Base-by-base conservation (phyloP, 1,284 basidiomycete genomes). In the Retiboletus flavoniger region DNA sequence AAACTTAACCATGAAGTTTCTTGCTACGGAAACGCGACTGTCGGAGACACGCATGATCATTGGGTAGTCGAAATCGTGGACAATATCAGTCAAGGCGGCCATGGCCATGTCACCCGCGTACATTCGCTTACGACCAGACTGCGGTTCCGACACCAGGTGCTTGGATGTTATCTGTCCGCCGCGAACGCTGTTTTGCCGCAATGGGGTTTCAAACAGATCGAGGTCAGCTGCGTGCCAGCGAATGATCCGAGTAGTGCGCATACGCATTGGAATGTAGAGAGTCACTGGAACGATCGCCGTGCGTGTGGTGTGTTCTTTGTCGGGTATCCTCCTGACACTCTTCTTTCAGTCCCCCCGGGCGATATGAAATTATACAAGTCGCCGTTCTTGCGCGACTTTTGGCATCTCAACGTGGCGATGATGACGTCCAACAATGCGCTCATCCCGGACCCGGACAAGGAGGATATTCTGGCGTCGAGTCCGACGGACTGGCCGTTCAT, bases 361-460 rank as follows among this genome's bases (percentile, higher is more conserved):
- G 81, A 96, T 52, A 79, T 81, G 50, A 93, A 91, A 66, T 83
- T 89, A 55, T 97, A 96, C 77, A 80, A 77, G 41, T 97, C 96
- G 3, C 91, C 95, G 0, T 99, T 99, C 82, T 76, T 98, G 53
- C 87, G 91, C 53, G 96, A 99, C 74, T 98, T 99, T 74, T 95
- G 94, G 85, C 96, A 99, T 72, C 84, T 99, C 54, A 99, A 99
- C 67, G 93, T 99, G 14, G 96, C 95, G 14, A 99, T 99, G 97
- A 96, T 97, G 93, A 98, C 95, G 0, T 97, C 95, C 5, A 99
- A 99, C 79, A 99, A 99, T 70, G 95, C 97, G 0, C 85, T 99
- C 51, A 76, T 98, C 42, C 96, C 96, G 0, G 95, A 99, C 66
- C 92, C 95, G 0, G 96, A 99, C 78, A 99, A 99, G 76, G 93